phyloP scores from a whole-genome alignment of 106 monocot species.

The Iris macrosiphon region DNA sequence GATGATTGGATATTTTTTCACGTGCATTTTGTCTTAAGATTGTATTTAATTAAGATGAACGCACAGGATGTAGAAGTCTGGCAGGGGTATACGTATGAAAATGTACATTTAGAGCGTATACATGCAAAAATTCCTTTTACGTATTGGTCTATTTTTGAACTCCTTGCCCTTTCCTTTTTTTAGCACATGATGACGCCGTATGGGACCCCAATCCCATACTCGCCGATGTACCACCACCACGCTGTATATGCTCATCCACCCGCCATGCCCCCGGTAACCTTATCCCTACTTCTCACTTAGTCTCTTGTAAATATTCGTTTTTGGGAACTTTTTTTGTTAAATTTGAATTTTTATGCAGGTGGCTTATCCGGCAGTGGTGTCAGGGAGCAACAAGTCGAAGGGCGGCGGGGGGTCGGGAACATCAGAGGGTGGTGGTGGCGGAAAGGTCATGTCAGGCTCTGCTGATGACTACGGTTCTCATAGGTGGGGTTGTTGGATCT shows the following conservation, averaged over 20 bases:
- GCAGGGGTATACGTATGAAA: too few species aligned
- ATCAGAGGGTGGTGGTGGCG: conserved; percentile 10
- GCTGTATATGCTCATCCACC: conserved; percentile 26
- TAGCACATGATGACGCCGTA: conserved; percentile 31
- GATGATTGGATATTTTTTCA: too few species aligned
- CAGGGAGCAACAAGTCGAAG: conserved; percentile 12
- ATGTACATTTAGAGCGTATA: too few species aligned
- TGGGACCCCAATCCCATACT: conserved; percentile 32
- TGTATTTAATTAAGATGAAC: neutral
- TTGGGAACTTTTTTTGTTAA: too few species aligned
- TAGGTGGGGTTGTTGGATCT: conserved; percentile 7
- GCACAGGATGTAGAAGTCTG: too few species aligned
- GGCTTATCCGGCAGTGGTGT: conserved; percentile 20
- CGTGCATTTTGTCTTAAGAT: neutral
- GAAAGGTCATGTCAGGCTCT: conserved; percentile 11
- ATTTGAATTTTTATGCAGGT: conserved; percentile 31
- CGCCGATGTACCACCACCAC: conserved; percentile 26
- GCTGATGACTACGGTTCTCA: conserved; percentile 22
- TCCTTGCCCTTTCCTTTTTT: neutral
- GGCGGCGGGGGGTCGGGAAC: conserved; percentile 6
- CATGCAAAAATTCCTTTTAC: too few species aligned
- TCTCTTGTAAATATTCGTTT: too few species aligned
- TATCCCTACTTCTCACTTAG: neutral
- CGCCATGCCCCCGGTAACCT: conserved; percentile 8
- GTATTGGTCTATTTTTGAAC: neutral